Evolutionary conservation across 139 green algal species (phyloP), one percentile per base, ranked within the genome.

Genomic region (Eudorina sp.): DNA sequence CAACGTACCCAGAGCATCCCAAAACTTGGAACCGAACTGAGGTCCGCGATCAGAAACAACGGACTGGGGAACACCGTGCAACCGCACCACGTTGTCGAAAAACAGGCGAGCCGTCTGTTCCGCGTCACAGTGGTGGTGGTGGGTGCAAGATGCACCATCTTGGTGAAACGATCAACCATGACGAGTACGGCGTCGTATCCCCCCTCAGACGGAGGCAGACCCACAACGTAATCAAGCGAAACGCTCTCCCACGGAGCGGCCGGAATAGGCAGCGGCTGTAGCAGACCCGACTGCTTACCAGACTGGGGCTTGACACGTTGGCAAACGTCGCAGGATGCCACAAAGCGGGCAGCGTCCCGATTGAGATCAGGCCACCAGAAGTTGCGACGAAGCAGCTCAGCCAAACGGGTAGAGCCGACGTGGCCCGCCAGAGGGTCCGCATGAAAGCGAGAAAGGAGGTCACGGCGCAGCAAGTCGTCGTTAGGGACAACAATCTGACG

Each of bases 91-190:
- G 21, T 83, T 79, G 1, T 72, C 41, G 1, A 73, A 4, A 55
- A 87, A 91, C 66, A 94, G 55, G 0, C 88, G 18, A 21, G 89
- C 90, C 36, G 88, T 40, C 25, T 85, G 55, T 8, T 72, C 25
- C 27, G 88, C 78, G 73, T 91, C 84, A 86, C 36, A 4, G 27
- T 72, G 18, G 77, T 91, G 29, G 25, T 51, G 29, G 19, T 31
- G 76, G 25, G 91, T 58, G 13, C 40, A n/a, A 93, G 70, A 21
- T 93, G 86, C 4, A 84, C 58, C 89, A 94, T 92, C 46, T 94
- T 95, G 27, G 82, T 91, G 82, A 69, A 91, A 72, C 77, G n/a
- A 73, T 91, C 92, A 27, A 93, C 89, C 51, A 95, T 77, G 0
- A 94, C 88, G 0, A 94, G 14, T 23, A 95, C 88, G 3, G 83